Percentiles rank a stretch among this genome's conserved stretches.
phyloP scores from a whole-genome alignment of 768 basidiomycete species.

The Boletus speciosus region DNA sequence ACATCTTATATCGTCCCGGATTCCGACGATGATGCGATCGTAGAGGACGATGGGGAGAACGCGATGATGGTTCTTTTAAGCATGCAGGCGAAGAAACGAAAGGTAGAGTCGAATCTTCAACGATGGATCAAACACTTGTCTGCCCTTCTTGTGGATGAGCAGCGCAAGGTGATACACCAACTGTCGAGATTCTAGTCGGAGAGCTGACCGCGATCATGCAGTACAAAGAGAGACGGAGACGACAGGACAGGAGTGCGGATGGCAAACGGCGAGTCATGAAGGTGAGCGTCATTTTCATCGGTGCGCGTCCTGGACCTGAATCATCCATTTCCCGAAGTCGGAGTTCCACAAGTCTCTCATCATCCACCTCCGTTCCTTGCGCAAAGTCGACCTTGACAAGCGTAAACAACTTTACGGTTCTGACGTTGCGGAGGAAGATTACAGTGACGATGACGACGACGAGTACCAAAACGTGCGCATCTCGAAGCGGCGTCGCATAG shows the following conservation, averaged over 20 bases:
- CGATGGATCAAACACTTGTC: constrained; percentile 68
- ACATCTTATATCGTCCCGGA: constrained; percentile 65
- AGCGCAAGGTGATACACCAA: constrained; percentile 53
- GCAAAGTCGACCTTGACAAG: constrained; percentile 55
- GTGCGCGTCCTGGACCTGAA: not conserved
- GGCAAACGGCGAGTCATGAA: constrained; percentile 53
- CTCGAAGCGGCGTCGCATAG: constrained; percentile 31
- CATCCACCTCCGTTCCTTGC: constrained; percentile 54
- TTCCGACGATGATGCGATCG: constrained; percentile 65
- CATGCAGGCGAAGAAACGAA: constrained; percentile 35
- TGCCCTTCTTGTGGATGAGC: constrained; percentile 59
- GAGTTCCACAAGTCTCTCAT: constrained; percentile 67
- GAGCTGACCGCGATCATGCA: constrained; percentile 25
- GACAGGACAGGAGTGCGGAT: constrained; percentile 44
- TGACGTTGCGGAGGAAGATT: constrained; percentile 36
- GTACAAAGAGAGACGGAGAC: constrained; percentile 65
- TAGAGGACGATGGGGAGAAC: constrained; percentile 36
- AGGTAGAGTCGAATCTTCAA: constrained; percentile 47
- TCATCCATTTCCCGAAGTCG: constrained; percentile 38
- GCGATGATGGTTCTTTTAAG: constrained; percentile 30
- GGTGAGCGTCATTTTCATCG: constrained; percentile 37
- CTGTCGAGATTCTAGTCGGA: not conserved
- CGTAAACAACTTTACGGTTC: constrained; percentile 42
- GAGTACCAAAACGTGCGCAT: constrained; percentile 31
- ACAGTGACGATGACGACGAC: constrained; percentile 35